phyloP scores from a whole-genome alignment of 106 monocot species.

The Triglochin maritima region DNA sequence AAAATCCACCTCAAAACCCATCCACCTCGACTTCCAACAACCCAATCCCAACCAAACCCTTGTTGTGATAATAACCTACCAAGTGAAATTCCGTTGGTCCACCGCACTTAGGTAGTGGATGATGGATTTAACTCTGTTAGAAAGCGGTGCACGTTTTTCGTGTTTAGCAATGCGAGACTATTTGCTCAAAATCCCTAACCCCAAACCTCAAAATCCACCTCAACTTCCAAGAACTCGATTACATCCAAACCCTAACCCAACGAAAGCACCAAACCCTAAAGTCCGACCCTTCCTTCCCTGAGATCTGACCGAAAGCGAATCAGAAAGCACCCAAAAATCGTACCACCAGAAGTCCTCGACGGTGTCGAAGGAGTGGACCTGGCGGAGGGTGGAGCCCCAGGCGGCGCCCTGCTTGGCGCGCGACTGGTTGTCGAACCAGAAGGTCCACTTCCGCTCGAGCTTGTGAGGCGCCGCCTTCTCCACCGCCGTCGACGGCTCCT shows the following conservation, averaged over 20 bases:
- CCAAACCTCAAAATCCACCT: background rate
- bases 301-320: background rate
- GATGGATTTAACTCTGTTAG: too few relatives aligned
- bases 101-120: too few relatives aligned
- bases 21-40: too few relatives aligned
- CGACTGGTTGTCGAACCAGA: slow-evolving; percentile 95
- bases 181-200: too few relatives aligned
- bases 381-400: slow-evolving; percentile 68
- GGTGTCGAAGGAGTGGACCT: slow-evolving; percentile 86
- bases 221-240: background rate
- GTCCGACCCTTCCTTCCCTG: background rate
- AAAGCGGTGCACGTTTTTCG: too few relatives aligned
- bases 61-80: too few relatives aligned
- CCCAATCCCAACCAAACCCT: too few relatives aligned
- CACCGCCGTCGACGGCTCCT: background rate
- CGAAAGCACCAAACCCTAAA: background rate
- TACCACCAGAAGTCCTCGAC: slow-evolving; percentile 98
- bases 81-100: too few relatives aligned
- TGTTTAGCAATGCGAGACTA: too few relatives aligned
- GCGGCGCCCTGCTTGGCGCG: slow-evolving; percentile 88
- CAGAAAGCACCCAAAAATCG: background rate
- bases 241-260: background rate
- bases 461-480: slow-evolving; percentile 11
- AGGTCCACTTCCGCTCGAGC: slow-evolving; percentile 92
- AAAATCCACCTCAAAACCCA: too few relatives aligned